Base-by-base conservation (phyloP, 2,329 filamentous ascomycete species). In the Mollisiaceae sp. region DNA sequence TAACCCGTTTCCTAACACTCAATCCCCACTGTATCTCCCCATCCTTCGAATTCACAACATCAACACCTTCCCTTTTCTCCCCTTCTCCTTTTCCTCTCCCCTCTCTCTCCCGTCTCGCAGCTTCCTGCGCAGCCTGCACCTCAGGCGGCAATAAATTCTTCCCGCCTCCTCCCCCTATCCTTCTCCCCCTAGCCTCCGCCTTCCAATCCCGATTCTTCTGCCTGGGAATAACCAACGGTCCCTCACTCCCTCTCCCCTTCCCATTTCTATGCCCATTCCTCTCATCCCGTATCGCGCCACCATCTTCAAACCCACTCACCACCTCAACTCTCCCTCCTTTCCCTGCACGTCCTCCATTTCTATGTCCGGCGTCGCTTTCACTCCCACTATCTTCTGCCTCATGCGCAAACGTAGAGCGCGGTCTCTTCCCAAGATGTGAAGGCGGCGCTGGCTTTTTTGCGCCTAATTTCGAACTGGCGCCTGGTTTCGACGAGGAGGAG, bases 161-260 rank as follows among this genome's bases (percentile, higher is more conserved):
- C 69, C 83, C 62, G 60, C 47, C 59, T 32, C 50, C 41, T 36
- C 67, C 22, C 1, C 20, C 45, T 4, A n/a, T 80, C 82, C 68
- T 64, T 64, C 63, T 66, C 18, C 39, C 41, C 67, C 82, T 83
- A 65, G 64, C 79, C 79, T 88, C 85, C 65, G 82, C 81, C 71
- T 83, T 82, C 88, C 87, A 90, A 78, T 91, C 85, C 61, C 83
- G 81, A 76, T 91, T 91, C 68, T 80, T 78, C 71, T 85, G 81
- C 45, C 79, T 79, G 36, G 82, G 79, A 69, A 92, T 92, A 20
- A 91, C 79, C 54, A 87, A 79, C n/a, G 24, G 24, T 8, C 24
- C 8, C 81, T 80, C 32, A 71, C 66, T 64, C 52, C 62, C 57
- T 18, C 70, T 82, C 71, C 76, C 35, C 22, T 14, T 38, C 24